Evolutionary conservation across 805 yeast genomes (phyloP).

Genomic region (Saccharomycopsis vini): DNA sequence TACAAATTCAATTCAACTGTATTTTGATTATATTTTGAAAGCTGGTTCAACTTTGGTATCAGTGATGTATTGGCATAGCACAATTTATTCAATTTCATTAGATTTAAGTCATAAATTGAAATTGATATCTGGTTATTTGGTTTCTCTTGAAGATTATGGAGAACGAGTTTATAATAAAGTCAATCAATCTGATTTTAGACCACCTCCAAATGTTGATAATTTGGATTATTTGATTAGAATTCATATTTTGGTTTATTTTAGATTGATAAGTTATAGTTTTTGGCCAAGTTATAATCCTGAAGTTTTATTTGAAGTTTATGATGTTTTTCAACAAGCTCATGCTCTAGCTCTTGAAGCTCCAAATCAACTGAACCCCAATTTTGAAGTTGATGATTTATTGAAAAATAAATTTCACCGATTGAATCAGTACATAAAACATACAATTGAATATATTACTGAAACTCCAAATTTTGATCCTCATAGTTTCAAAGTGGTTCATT

Average conservation of each 20-base stretch:
- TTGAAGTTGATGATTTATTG: too few relatives aligned
- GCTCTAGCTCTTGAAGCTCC: too few relatives aligned
- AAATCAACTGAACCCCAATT: too few relatives aligned
- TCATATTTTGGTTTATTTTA: conserved; percentile 9
- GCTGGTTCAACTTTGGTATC: conserved; percentile 2
- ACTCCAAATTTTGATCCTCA: too few relatives aligned
- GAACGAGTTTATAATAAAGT: not conserved
- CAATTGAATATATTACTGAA: too few relatives aligned
- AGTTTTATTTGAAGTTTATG: conserved; percentile 7
- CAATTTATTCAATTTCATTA: not conserved
- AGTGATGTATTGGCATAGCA: conserved; percentile 1
- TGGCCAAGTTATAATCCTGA: conserved; percentile 11
- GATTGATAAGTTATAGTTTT: conserved; percentile 4
- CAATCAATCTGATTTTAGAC: not conserved
- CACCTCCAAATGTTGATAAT: conserved; percentile 3
- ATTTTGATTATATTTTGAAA: not conserved
- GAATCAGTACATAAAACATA: too few relatives aligned
- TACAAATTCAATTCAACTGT: not conserved
- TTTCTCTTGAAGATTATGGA: conserved; percentile 6
- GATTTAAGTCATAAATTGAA: not conserved
- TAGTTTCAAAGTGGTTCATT: conserved; percentile 1
- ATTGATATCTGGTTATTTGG: not conserved
- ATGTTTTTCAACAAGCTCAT: not conserved
- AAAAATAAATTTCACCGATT: too few relatives aligned
- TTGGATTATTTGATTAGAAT: conserved; percentile 2